Percentiles rank a stretch among this genome's conserved stretches.
phyloP scores from a whole-genome alignment of 441 rosid species.

The Aquilaria agallochum region DNA sequence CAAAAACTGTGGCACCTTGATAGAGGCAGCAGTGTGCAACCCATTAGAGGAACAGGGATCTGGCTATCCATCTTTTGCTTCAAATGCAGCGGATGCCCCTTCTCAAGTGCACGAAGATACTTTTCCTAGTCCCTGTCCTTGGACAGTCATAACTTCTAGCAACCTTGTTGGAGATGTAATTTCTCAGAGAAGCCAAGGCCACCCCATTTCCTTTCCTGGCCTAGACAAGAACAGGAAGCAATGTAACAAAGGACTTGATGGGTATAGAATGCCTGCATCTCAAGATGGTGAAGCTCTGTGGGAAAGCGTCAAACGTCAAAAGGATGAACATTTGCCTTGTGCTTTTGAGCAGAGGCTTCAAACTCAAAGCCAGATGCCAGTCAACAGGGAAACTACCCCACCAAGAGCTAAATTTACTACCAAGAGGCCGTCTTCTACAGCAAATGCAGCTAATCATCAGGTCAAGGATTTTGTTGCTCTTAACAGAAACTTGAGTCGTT shows the following conservation, averaged over 20 bases:
- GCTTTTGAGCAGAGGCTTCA: conserved; percentile 26
- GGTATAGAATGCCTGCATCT: conserved; percentile 23
- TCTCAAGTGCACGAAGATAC: conserved; percentile 21
- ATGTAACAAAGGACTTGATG: conserved; percentile 9
- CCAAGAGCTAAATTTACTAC: conserved; percentile 31
- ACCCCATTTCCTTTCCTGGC: conserved; percentile 16
- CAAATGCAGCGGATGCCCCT: conserved; percentile 14
- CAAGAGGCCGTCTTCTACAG: conserved; percentile 31
- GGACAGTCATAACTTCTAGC: conserved; percentile 10
- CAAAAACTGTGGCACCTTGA: conserved; percentile 58
- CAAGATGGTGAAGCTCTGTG: conserved; percentile 21
- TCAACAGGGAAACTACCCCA: conserved; percentile 31
- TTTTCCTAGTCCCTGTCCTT: conserved; percentile 21
- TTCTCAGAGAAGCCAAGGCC: conserved; percentile 27
- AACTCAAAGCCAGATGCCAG: conserved; percentile 23
- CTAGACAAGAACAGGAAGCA: conserved; percentile 17
- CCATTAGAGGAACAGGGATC: conserved; percentile 22
- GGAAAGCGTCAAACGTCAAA: conserved; percentile 31
- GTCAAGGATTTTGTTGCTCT: conserved; percentile 55
- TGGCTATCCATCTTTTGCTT: conserved; percentile 17
- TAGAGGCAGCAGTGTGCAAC: conserved; percentile 34
- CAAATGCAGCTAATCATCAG: conserved; percentile 25
- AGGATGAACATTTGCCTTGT: conserved; percentile 30
- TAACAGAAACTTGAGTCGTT: conserved; percentile 49
- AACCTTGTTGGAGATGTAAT: conserved; percentile 29